These are phyloP conservation scores for Mortierella sp. DNA, from an alignment of 371 early-diverging fungal species.

Conservation along the genomic window DNA sequence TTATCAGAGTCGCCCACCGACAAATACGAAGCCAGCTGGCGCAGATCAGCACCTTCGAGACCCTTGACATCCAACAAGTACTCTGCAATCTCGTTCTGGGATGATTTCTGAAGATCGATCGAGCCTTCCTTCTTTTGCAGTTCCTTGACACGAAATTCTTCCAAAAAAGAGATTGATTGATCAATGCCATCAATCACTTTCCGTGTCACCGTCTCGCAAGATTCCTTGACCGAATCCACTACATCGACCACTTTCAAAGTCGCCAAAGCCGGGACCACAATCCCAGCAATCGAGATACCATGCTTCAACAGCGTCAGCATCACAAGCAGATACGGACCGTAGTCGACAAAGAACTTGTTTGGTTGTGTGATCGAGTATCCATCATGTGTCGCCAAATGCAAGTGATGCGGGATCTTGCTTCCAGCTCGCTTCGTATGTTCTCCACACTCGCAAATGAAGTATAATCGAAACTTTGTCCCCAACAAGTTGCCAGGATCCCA, in stretches of 20 bases:
- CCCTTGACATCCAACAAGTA: slow-evolving; percentile 12
- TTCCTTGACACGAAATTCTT: slow-evolving; percentile 1
- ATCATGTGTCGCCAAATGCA: slow-evolving; percentile 24
- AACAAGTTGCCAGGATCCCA: slow-evolving; percentile 2
- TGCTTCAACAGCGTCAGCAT: slow-evolving; percentile 13
- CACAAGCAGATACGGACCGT: slow-evolving; percentile 11
- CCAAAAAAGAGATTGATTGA: slow-evolving; percentile 13
- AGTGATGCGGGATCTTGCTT: slow-evolving; percentile 11
- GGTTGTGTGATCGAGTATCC: slow-evolving; percentile 11
- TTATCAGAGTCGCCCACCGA: background rate
- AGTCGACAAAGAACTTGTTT: slow-evolving; percentile 9
- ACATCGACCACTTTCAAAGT: slow-evolving; percentile 11
- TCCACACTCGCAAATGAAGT: slow-evolving; percentile 27
- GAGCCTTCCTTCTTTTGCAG: too few relatives aligned
- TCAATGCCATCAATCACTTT: slow-evolving; percentile 7
- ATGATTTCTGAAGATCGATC: too few relatives aligned
- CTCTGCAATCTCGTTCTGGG: slow-evolving; percentile 3
- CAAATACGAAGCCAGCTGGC: slow-evolving; percentile 13
- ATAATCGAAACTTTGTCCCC: slow-evolving; percentile 18
- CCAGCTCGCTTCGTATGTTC: slow-evolving; percentile 7
- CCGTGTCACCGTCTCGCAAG: background rate
- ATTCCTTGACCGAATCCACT: slow-evolving; percentile 10
- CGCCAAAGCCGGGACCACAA: slow-evolving; percentile 8
- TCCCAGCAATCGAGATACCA: slow-evolving; percentile 15
- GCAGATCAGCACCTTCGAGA: slow-evolving; percentile 18